A percentile compares a stretch with the other conserved stretches of the same genome.
phyloP scores from a whole-genome alignment of 2,329 filamentous ascomycete genomes.

The Hypoxylon sp. region DNA sequence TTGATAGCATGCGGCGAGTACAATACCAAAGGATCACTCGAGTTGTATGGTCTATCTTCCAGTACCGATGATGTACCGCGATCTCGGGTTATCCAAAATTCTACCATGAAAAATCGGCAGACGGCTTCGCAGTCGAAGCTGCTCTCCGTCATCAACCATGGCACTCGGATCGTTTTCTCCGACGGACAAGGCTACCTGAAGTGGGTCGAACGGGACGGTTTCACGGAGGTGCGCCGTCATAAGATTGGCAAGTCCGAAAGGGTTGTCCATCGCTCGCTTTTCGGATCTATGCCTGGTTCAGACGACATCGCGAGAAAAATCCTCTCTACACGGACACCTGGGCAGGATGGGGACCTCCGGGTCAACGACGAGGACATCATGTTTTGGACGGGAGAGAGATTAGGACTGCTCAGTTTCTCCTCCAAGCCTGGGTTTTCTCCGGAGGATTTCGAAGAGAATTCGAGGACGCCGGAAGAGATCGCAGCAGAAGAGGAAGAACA shows the following conservation, averaged over 20 bases:
- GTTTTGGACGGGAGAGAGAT: conserved; percentile 88
- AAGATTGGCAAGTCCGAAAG: conserved; percentile 70
- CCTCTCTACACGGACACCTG: conserved; percentile 69
- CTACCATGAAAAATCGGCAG: conserved; percentile 82
- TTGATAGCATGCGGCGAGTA: conserved; percentile 90
- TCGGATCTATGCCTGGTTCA: conserved; percentile 65
- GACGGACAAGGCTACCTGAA: conserved; percentile 88
- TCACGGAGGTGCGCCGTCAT: conserved; percentile 69
- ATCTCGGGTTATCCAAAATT: conserved; percentile 59
- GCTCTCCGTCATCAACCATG: conserved; percentile 84
- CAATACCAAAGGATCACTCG: conserved; percentile 89
- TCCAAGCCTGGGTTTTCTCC: conserved; percentile 63
- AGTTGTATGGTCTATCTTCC: conserved; percentile 80
- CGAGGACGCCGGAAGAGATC: conserved; percentile 62
- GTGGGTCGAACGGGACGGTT: conserved; percentile 91
- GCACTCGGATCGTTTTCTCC: conserved; percentile 83
- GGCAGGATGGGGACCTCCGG: conserved; percentile 38
- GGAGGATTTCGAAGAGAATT: conserved; percentile 66
- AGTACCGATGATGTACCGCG: conserved; percentile 40
- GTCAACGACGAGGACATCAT: conserved; percentile 77
- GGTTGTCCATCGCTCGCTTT: conserved; percentile 64
- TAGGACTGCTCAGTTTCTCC: conserved; percentile 80
- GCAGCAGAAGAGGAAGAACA: conserved; percentile 70
- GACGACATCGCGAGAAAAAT: conserved; percentile 88
- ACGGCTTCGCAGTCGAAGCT: conserved; percentile 86